A percentile compares a stretch with the other conserved stretches of the same genome.
Conservation (phyloP, 2,329 filamentous ascomycete genomes). For the Trichoderma sp. region DNA sequence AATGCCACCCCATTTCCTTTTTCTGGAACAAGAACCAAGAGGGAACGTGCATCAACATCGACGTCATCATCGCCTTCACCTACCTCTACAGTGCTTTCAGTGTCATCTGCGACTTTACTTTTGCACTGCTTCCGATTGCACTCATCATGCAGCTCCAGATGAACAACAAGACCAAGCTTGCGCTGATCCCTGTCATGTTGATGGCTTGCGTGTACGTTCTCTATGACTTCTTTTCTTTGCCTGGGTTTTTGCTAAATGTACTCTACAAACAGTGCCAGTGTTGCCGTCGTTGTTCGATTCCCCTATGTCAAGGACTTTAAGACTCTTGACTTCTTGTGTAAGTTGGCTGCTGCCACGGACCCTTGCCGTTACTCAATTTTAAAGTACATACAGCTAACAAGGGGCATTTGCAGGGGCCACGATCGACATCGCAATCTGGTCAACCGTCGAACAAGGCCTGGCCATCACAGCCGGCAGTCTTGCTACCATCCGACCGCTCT, state of each 20-base stretch:
- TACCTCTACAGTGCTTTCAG: background rate
- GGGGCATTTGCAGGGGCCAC: background rate
- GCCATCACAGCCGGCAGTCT: background rate
- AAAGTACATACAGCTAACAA: background rate
- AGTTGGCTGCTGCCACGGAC: background rate
- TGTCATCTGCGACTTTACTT: slow-evolving; percentile 1
- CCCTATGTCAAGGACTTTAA: background rate
- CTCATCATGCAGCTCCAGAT: background rate
- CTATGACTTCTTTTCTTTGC: background rate
- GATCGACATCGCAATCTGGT: background rate
- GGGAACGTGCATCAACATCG: background rate
- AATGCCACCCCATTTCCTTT: background rate
- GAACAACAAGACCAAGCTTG: background rate
- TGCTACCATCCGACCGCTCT: background rate
- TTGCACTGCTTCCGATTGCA: background rate
- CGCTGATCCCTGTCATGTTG: background rate
- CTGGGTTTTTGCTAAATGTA: background rate
- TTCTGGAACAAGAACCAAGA: background rate
- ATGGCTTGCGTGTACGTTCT: background rate
- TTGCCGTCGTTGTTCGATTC: background rate
- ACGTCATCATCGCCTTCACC: background rate
- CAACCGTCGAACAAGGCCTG: background rate
- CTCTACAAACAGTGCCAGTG: background rate
- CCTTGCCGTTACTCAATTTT: background rate
- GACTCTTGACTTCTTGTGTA: background rate